phyloP scores from a whole-genome alignment of 1,284 basidiomycete species.

The Rhodotorula sp. region DNA sequence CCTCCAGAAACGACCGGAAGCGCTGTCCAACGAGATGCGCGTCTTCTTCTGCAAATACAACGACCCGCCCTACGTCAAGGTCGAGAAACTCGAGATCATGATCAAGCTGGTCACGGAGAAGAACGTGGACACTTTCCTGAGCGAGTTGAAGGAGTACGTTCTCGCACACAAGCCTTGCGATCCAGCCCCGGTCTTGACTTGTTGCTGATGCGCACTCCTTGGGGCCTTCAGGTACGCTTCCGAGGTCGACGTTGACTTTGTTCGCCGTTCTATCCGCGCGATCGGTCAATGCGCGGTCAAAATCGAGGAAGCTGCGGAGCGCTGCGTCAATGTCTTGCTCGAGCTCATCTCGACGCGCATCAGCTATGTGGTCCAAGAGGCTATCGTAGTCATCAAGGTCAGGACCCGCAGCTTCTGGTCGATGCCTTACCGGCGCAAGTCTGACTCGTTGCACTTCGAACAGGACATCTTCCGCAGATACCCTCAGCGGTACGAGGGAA shows the following conservation, averaged over 20 bases:
- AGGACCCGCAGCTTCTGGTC: not conserved
- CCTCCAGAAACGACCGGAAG: slow-evolving; percentile 83
- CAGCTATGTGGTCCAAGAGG: slow-evolving; percentile 97
- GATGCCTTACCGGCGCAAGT: not conserved
- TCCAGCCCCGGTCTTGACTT: not conserved
- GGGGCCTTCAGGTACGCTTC: slow-evolving; percentile 71
- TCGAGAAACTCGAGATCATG: slow-evolving; percentile 99
- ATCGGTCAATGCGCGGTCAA: slow-evolving; percentile 96
- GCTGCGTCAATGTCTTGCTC: slow-evolving; percentile 89
- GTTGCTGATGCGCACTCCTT: not conserved
- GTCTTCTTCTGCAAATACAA: slow-evolving; percentile 99
- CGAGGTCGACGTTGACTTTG: slow-evolving; percentile 98
- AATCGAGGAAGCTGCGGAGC: slow-evolving; percentile 85
- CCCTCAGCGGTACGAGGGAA: slow-evolving; percentile 93
- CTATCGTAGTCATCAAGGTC: slow-evolving; percentile 98
- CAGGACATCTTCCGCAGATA: slow-evolving; percentile 98
- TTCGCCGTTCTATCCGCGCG: slow-evolving; percentile 86
- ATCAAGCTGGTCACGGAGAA: slow-evolving; percentile 85
- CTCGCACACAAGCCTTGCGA: slow-evolving; percentile 1
- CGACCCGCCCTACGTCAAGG: slow-evolving; percentile 95
- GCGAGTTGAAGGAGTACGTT: slow-evolving; percentile 87
- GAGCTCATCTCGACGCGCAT: slow-evolving; percentile 89
- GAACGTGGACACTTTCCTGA: slow-evolving; percentile 90
- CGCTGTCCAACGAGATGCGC: slow-evolving; percentile 91
- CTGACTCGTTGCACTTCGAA: not conserved